Evolutionary conservation across 2,329 filamentous ascomycete species (phyloP).

Genomic region (Rugonectria rugulosa): DNA sequence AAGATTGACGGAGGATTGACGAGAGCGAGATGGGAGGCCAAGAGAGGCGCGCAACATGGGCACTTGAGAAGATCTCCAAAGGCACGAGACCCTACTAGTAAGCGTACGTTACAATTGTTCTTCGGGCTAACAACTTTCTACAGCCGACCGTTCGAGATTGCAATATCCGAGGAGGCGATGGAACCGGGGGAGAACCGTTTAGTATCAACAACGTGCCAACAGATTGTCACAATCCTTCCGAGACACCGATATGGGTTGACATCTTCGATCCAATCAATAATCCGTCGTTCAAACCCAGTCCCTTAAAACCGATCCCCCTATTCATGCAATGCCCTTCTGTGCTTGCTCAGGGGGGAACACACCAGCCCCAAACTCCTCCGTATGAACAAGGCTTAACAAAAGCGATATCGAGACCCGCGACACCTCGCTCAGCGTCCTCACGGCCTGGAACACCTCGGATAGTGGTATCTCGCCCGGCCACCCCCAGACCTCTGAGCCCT

Average conservation of each 20-base stretch:
- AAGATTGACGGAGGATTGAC: conserved; percentile 56
- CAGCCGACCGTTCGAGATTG: conserved; percentile 15
- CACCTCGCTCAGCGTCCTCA: neutral
- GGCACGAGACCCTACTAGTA: neutral
- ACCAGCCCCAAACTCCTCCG: conserved; percentile 13
- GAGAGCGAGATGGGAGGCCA: conserved; percentile 51
- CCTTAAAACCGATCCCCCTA: conserved; percentile 59
- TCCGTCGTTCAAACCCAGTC: conserved; percentile 55
- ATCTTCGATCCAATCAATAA: conserved; percentile 57
- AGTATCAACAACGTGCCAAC: neutral
- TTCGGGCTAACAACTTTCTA: conserved; percentile 11
- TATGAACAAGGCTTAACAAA: conserved; percentile 13
- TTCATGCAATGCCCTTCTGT: conserved; percentile 50
- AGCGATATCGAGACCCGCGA: neutral
- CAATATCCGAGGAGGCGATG: conserved; percentile 7
- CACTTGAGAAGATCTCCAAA: conserved; percentile 4
- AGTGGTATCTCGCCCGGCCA: conserved; percentile 1
- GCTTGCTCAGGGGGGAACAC: conserved; percentile 19
- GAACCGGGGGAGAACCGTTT: conserved; percentile 12
- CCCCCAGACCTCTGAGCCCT: neutral
- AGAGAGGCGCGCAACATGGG: conserved; percentile 26
- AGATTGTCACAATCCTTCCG: conserved; percentile 34
- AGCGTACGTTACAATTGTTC: neutral
- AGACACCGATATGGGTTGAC: conserved; percentile 57
- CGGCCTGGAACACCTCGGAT: neutral